Base-by-base conservation (phyloP, 1,139 yeast genomes). In the Tardiomyces digboiensis region DNA sequence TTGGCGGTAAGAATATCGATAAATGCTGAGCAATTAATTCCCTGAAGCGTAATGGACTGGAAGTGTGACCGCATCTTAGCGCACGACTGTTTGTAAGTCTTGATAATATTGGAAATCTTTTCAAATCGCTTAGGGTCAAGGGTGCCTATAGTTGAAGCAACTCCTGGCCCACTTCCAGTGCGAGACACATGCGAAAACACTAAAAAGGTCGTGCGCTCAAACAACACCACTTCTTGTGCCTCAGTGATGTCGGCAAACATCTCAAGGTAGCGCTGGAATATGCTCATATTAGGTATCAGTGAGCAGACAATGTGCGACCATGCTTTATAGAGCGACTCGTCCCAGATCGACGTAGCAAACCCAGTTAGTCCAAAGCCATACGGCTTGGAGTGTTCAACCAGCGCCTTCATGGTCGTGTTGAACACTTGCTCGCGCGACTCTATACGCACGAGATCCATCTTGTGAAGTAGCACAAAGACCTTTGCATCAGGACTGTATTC, bases 221-320 rank as follows among this genome's bases (percentile, higher is more conserved):
- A 91, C 44, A 91, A 64, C 8, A 91, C 88, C 44, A 89, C 88
- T 58, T 91, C 97, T 55, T 84, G 86, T 0, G 97, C 96, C 52
- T 84, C 84, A 48, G 89, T 68, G 19, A 86, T 76, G 21, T 75
- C 71, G 53, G 89, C 87, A 59, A 91, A 78, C 55, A 80, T 82
- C 42, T 81, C 67, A 50, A 91, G 68, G 59, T 86, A 85, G 49
- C 77, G 76, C 62, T 89, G 91, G 60, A 88, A 85, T 16, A 79
- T 66, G 42, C 78, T 75, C 78, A 91, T 89, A 60, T 93, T 91
- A 8, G 98, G 97, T 48, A 91, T 89, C 53, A 91, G 72, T 2
- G 97, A 84, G 59, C 97, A 88, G 33, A 91, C 97, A 49, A 91
- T 91, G 45, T 82, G 85, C 3, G 96, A 85, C 99, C 99, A 91